Conservation (phyloP, 202 grass and related monocot genomes). For the Setaria italica region DNA sequence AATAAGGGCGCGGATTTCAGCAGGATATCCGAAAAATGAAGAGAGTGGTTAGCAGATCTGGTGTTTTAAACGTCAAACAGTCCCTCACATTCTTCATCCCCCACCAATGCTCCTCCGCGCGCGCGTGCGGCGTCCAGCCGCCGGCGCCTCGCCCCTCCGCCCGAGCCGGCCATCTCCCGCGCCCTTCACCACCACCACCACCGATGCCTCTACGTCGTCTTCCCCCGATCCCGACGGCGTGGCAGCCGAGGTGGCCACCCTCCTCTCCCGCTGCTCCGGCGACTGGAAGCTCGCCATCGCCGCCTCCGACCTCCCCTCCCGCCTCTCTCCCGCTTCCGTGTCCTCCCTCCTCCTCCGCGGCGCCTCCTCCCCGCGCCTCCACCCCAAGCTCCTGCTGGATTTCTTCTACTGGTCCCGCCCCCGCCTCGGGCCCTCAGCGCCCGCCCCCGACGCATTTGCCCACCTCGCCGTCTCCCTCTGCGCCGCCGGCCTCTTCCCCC, state of each 20-base stretch:
- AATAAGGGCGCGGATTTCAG: too few relatives aligned
- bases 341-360: conserved; percentile 46
- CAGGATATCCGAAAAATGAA: too few relatives aligned
- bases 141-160: background rate
- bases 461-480: conserved; percentile 60
- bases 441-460: conserved; percentile 52
- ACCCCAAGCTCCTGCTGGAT: conserved; percentile 60
- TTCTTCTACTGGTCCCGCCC: conserved; percentile 81
- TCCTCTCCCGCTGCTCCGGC: conserved; percentile 56
- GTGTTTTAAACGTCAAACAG: background rate
- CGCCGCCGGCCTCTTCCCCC: conserved; percentile 35
- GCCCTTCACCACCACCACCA: conserved; percentile 21
- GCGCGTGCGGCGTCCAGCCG: conserved; percentile 22
- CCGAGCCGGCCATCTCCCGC: conserved; percentile 2
- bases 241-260: conserved; percentile 51
- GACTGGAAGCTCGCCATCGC: conserved; percentile 67
- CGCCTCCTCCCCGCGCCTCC: background rate
- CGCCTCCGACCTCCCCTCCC: conserved; percentile 55
- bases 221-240: conserved; percentile 48
- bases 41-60: too few relatives aligned
- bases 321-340: conserved; percentile 49
- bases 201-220: conserved; percentile 20
- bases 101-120: conserved; percentile 34
- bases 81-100: background rate
- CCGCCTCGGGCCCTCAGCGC: conserved; percentile 38